Conservation (phyloP, 1,284 basidiomycete genomes). For the Crepidotus sp. region DNA sequence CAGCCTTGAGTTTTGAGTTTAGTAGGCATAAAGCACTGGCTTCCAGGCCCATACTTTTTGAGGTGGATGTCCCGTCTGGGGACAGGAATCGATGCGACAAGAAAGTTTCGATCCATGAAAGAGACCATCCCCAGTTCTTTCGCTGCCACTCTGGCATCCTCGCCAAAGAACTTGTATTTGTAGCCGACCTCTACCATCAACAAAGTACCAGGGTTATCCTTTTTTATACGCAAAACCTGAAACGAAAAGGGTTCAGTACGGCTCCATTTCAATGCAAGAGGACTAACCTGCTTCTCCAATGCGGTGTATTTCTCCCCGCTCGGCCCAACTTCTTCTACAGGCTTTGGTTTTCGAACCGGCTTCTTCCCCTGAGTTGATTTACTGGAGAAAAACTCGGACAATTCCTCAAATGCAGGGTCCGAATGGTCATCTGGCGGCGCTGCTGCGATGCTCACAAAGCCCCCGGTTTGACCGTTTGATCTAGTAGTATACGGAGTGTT, state of each 20-base stretch:
- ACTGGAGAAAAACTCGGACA: conserved; percentile 40
- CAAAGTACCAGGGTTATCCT: conserved; percentile 65
- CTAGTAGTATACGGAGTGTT: conserved; percentile 14
- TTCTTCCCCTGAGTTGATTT: conserved; percentile 24
- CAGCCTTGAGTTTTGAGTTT: conserved; percentile 40
- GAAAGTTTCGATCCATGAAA: conserved; percentile 73
- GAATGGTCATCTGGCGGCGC: conserved; percentile 28
- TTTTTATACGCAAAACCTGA: conserved; percentile 64
- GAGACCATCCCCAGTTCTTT: conserved; percentile 78
- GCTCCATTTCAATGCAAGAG: not conserved
- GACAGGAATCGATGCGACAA: conserved; percentile 76
- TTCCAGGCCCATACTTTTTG: conserved; percentile 54
- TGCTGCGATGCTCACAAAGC: conserved; percentile 19
- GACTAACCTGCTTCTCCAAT: conserved; percentile 67
- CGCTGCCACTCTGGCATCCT: conserved; percentile 81
- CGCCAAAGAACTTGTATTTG: conserved; percentile 82
- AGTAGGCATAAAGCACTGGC: not conserved
- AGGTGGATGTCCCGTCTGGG: conserved; percentile 81
- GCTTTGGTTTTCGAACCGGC: conserved; percentile 28
- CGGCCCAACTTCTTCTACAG: conserved; percentile 55
- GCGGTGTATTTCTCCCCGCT: conserved; percentile 76
- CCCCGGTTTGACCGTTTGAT: conserved; percentile 19
- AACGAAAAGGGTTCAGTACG: not conserved
- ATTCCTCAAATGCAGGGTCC: conserved; percentile 40
- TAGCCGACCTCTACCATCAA: conserved; percentile 87